Conservation (phyloP, 2,329 filamentous ascomycete genomes). For the Microsporum canis region DNA sequence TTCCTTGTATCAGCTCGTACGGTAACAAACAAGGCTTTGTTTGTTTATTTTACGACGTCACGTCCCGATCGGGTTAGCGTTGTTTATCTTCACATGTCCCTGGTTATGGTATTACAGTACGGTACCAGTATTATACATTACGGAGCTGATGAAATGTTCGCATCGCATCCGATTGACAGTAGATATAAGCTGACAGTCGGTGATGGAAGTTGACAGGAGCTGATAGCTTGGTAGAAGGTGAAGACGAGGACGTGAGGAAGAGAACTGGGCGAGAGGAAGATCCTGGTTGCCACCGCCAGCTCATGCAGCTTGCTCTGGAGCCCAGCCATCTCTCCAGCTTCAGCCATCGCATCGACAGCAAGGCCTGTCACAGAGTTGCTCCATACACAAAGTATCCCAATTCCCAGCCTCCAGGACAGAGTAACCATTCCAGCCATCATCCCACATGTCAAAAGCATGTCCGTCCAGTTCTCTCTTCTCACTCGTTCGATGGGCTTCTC, state of each 20-base stretch:
- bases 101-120: background rate
- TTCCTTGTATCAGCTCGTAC: constrained; percentile 2
- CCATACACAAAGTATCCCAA: background rate
- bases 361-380: background rate
- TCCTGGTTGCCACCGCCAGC: constrained; percentile 1
- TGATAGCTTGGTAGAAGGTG: background rate
- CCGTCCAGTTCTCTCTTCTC: background rate
- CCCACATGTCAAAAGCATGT: background rate
- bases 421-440: background rate
- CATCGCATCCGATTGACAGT: too few relatives aligned
- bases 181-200: background rate
- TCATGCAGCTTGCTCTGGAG: background rate
- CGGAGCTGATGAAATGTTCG: background rate
- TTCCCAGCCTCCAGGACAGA: background rate
- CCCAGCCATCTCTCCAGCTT: background rate
- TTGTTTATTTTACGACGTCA: background rate
- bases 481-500: background rate
- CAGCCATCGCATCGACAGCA: background rate
- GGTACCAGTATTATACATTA: background rate
- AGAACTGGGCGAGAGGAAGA: background rate
- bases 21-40: background rate
- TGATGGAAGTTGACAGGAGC: background rate
- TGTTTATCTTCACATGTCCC: background rate
- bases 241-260: background rate
- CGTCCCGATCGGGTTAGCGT: constrained; percentile 1